Evolutionary conservation across 139 green algal genomes (phyloP).

Genomic region (Axilococcus clingmanii): DNA sequence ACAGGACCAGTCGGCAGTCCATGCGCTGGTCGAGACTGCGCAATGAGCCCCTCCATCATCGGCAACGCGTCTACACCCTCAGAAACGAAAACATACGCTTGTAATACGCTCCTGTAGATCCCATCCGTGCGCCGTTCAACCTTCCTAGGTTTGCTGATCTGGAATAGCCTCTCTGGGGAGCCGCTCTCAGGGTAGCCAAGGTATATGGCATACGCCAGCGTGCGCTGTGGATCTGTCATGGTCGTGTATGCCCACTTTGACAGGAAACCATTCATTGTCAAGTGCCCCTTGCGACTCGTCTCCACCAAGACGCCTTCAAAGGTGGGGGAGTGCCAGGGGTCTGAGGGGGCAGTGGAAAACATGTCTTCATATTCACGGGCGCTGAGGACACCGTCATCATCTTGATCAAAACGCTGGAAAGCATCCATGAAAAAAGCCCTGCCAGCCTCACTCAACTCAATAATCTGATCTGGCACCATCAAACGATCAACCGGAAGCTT

Average conservation of each 20-base stretch:
- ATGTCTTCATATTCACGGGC: slow-evolving; percentile 35
- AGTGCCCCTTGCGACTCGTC: slow-evolving; percentile 13
- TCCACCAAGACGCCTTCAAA: slow-evolving; percentile 36
- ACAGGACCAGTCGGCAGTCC: neutral
- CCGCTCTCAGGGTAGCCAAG: slow-evolving; percentile 27
- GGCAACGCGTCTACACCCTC: slow-evolving; percentile 37
- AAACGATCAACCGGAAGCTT: slow-evolving; percentile 25
- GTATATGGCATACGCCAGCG: slow-evolving; percentile 62
- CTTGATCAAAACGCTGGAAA: slow-evolving; percentile 43
- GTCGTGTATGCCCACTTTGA: slow-evolving; percentile 40
- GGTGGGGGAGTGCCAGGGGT: slow-evolving; percentile 14
- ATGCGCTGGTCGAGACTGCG: slow-evolving; percentile 11
- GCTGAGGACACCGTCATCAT: slow-evolving; percentile 43
- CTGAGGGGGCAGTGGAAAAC: slow-evolving; percentile 42
- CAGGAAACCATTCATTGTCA: slow-evolving; percentile 46
- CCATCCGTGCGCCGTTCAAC: neutral
- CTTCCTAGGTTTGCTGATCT: slow-evolving; percentile 17
- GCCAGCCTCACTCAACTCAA: slow-evolving; percentile 46
- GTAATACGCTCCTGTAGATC: slow-evolving; percentile 23
- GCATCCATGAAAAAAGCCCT: slow-evolving; percentile 40
- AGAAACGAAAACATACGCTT: slow-evolving; percentile 36
- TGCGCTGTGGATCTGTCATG: slow-evolving; percentile 26
- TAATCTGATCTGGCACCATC: slow-evolving; percentile 26
- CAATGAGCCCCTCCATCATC: slow-evolving; percentile 41
- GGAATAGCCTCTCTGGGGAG: neutral